Evolutionary conservation across 441 rosid genomes (phyloP).

Genomic region (Melastoma candidum): DNA sequence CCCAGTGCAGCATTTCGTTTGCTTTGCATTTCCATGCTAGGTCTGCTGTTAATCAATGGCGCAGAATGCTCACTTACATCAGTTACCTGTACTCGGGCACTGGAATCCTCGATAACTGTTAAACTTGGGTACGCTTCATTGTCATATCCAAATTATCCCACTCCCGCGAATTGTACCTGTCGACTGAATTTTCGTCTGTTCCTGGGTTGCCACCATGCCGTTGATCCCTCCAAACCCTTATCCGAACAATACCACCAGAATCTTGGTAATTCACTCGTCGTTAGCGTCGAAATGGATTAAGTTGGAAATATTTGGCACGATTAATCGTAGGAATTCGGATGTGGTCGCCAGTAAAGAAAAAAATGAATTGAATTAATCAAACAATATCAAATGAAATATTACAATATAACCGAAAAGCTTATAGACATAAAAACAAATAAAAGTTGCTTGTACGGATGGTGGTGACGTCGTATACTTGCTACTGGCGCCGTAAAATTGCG

Average conservation of each 20-base stretch:
- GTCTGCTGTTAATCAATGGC: slow-evolving; percentile 49
- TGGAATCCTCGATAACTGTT: slow-evolving; percentile 13
- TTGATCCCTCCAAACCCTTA: slow-evolving; percentile 66
- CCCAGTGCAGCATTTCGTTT: slow-evolving; percentile 12
- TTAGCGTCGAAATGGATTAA: no score
- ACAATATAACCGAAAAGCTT: no score
- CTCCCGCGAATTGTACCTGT: slow-evolving; percentile 4
- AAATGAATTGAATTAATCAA: no score
- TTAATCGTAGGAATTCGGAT: no score
- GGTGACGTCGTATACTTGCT: no score
- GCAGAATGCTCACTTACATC: slow-evolving; percentile 40
- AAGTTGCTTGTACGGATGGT: no score
- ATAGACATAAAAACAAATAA: no score
- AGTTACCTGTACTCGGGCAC: slow-evolving; percentile 21
- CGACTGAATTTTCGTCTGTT: slow-evolving; percentile 9
- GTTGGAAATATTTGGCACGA: no score
- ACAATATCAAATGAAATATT: no score
- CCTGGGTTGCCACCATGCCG: neutral
- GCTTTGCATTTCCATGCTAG: slow-evolving; percentile 4
- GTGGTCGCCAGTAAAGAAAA: no score
- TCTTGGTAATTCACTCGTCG: slow-evolving; percentile 25
- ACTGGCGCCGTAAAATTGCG: no score
- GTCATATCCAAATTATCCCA: slow-evolving; percentile 7
- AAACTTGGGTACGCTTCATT: slow-evolving; percentile 14
- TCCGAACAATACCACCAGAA: slow-evolving; percentile 28